phyloP scores from a whole-genome alignment of 2,329 filamentous ascomycete genomes.

The Fusarium coicis region DNA sequence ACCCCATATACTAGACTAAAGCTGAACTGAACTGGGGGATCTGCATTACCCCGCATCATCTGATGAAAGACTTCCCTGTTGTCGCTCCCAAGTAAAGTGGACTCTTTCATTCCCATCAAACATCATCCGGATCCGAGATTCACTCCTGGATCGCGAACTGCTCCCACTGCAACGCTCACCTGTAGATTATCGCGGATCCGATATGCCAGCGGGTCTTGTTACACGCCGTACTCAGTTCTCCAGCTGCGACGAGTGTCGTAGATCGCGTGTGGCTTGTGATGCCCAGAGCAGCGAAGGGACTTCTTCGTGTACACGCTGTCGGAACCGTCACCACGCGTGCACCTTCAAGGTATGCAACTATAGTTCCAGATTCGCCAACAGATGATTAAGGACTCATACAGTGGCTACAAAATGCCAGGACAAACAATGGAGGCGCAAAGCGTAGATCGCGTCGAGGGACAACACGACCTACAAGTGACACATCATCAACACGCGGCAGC shows the following conservation, averaged over 20 bases:
- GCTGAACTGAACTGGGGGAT: slow-evolving; percentile 14
- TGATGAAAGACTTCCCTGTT: neutral
- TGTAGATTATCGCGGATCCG: neutral
- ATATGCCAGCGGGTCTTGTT: slow-evolving; percentile 34
- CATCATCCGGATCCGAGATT: slow-evolving; percentile 25
- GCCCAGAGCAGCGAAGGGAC: slow-evolving; percentile 61
- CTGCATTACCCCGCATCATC: slow-evolving; percentile 36
- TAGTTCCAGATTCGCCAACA: too few species aligned
- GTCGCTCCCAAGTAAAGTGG: slow-evolving; percentile 1
- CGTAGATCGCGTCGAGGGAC: slow-evolving; percentile 27
- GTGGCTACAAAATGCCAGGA: slow-evolving; percentile 45
- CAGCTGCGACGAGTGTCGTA: slow-evolving; percentile 48
- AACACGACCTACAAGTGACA: slow-evolving; percentile 19
- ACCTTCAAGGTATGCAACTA: slow-evolving; percentile 45
- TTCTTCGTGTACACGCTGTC: slow-evolving; percentile 73
- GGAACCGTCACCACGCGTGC: slow-evolving; percentile 41
- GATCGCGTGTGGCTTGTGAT: slow-evolving; percentile 48
- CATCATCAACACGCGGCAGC: slow-evolving; percentile 11
- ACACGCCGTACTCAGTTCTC: slow-evolving; percentile 51
- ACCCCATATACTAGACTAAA: slow-evolving; percentile 21
- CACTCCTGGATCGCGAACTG: neutral
- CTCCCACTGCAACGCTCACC: neutral
- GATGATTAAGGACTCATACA: neutral
- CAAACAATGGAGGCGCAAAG: slow-evolving; percentile 6
- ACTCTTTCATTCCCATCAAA: slow-evolving; percentile 4